A percentile compares a stretch with the other conserved stretches of the same genome.
Conservation (phyloP, 1,284 basidiomycete species). For the Butyriboletus appendiculatus region DNA sequence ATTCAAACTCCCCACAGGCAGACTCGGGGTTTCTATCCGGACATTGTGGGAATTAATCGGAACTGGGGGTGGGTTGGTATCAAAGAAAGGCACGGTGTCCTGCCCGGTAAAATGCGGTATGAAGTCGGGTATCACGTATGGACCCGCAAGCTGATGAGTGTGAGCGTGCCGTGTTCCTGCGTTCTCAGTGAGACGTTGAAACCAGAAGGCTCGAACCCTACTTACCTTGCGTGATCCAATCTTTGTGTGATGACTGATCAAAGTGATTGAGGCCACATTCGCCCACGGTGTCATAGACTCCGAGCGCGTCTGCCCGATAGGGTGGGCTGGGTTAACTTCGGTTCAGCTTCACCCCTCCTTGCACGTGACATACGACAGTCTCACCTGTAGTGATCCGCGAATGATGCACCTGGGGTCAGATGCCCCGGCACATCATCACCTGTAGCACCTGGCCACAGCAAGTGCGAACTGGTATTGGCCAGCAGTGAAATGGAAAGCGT, state of each 20-base stretch:
- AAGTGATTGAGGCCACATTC: neutral
- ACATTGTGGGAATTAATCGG: neutral
- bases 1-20: neutral
- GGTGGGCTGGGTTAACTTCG: neutral
- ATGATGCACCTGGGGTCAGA: neutral
- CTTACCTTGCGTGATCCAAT: slow-evolving; percentile 10
- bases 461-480: neutral
- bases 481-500: neutral
- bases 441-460: neutral
- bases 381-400: neutral
- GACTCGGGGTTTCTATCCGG: neutral
- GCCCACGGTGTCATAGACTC: neutral
- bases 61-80: neutral
- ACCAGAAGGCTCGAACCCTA: neutral
- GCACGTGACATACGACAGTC: neutral
- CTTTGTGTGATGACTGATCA: neutral
- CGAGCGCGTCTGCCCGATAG: neutral
- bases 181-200: neutral
- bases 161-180: neutral
- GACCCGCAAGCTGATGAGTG: neutral
- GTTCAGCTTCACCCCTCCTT: neutral
- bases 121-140: neutral
- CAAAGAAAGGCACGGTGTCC: neutral
- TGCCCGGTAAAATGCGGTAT: neutral
- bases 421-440: neutral